Percentiles rank a stretch among this genome's conserved stretches.
Evolutionary conservation across 1,139 yeast genomes (phyloP).

Genomic region (Taphrina pruni): DNA sequence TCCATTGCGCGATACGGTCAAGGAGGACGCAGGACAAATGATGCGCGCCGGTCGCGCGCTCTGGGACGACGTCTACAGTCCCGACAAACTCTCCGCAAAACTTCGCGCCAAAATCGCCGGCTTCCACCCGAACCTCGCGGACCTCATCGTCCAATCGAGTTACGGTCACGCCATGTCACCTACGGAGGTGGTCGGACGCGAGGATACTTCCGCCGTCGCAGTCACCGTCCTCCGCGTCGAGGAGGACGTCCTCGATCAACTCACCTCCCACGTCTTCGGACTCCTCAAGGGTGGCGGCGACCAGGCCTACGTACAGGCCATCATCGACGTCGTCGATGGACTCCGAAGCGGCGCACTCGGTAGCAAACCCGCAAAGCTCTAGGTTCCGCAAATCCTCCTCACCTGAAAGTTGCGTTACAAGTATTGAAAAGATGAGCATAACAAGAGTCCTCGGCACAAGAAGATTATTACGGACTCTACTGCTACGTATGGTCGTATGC

Average conservation of each 20-base stretch:
- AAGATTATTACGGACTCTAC: neutral
- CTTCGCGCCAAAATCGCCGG: constrained; percentile 24
- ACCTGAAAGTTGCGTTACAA: no score
- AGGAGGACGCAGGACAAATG: constrained; percentile 5
- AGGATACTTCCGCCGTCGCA: constrained; percentile 36
- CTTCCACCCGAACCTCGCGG: constrained; percentile 32
- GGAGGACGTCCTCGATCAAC: constrained; percentile 36
- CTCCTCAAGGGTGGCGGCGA: constrained; percentile 36
- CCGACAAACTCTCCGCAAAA: constrained; percentile 17
- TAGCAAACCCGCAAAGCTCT: constrained; percentile 7
- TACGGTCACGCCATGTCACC: constrained; percentile 37
- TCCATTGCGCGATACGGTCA: constrained; percentile 17
- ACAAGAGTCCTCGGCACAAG: neutral
- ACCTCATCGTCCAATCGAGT: constrained; percentile 29
- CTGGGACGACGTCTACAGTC: constrained; percentile 38
- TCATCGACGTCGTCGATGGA: constrained; percentile 38
- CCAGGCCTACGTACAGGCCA: constrained; percentile 28
- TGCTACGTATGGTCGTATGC: constrained; percentile 3
- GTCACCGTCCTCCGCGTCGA: constrained; percentile 37
- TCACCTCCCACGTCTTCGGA: constrained; percentile 39
- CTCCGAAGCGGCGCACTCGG: constrained; percentile 13
- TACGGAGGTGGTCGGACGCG: constrained; percentile 22
- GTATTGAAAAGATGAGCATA: neutral
- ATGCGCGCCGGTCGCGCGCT: constrained; percentile 22
- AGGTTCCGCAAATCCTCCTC: neutral